These are phyloP conservation scores for Hysterium pulicare DNA, from an alignment of 2,329 filamentous ascomycete genomes.

Conservation along the genomic window DNA sequence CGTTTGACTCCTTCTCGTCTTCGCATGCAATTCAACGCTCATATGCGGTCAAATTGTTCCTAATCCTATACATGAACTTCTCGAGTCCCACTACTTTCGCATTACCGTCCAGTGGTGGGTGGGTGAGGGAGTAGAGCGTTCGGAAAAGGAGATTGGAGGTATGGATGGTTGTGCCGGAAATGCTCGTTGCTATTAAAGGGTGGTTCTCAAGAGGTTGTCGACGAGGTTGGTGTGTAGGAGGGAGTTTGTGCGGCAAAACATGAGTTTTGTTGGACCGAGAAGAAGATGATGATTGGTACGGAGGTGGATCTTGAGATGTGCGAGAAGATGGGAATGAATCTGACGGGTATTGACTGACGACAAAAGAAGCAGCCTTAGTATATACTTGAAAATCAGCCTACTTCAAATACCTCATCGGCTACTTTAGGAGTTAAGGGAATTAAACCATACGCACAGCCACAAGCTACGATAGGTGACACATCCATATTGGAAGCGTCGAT, in stretches of 20 bases:
- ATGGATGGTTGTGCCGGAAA: not conserved
- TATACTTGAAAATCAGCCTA: no score
- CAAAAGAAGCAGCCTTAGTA: no score
- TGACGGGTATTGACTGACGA: no score
- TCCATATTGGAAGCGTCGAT: no score
- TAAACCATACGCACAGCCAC: no score
- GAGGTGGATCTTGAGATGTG: not conserved
- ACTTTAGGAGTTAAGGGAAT: no score
- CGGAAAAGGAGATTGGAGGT: not conserved
- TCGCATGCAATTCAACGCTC: not conserved
- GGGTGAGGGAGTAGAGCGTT: not conserved
- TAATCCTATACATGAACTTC: not conserved
- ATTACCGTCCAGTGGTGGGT: not conserved
- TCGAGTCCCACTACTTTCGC: not conserved
- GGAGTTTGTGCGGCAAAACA: not conserved
- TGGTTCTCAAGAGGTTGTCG: not conserved
- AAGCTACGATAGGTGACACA: no score
- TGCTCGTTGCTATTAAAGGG: not conserved
- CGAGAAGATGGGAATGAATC: no score
- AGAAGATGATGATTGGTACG: not conserved
- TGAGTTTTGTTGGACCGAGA: not conserved
- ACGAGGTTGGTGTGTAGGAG: not conserved
- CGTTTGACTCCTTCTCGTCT: not conserved
- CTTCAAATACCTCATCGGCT: no score
- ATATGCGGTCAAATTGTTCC: not conserved